Conservation (phyloP, 768 basidiomycete species). For the Trametes sanguinea region DNA sequence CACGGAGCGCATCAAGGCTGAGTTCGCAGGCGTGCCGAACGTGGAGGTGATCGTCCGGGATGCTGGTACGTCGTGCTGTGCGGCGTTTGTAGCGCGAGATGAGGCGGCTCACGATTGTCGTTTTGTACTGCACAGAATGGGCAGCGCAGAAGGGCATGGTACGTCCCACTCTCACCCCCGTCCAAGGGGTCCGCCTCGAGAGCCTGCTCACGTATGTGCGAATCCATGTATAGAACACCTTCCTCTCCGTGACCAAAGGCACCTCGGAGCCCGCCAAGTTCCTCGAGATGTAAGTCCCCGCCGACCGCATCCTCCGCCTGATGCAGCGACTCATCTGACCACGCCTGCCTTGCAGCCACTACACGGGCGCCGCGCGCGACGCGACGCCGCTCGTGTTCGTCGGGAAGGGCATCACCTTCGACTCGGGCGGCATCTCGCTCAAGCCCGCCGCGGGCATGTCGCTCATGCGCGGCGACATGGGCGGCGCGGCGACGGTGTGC, state of each 20-base stretch:
- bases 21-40: constrained; percentile 65
- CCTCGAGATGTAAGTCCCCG: constrained; percentile 67
- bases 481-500: constrained; percentile 80
- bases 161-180: not conserved
- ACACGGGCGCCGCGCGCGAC: constrained; percentile 68
- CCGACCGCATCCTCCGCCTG: too few relatives aligned
- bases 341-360: constrained; percentile 52
- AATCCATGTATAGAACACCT: constrained; percentile 45
- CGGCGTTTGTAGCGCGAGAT: not conserved
- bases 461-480: constrained; percentile 87
- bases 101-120: not conserved
- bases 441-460: constrained; percentile 82
- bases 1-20: constrained; percentile 65
- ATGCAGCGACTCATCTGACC: not conserved
- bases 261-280: constrained; percentile 84
- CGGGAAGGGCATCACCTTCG: constrained; percentile 90
- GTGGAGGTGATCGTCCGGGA: constrained; percentile 73
- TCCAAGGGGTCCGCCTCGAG: too few relatives aligned
- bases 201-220: not conserved
- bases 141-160: constrained; percentile 85
- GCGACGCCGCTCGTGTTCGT: constrained; percentile 72
- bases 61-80: constrained; percentile 49
- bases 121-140: constrained; percentile 54
- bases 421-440: constrained; percentile 85
- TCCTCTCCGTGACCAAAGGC: constrained; percentile 85